Base-by-base conservation (phyloP, 176 grass and related monocot species). In the Phyllostachys edulis region DNA sequence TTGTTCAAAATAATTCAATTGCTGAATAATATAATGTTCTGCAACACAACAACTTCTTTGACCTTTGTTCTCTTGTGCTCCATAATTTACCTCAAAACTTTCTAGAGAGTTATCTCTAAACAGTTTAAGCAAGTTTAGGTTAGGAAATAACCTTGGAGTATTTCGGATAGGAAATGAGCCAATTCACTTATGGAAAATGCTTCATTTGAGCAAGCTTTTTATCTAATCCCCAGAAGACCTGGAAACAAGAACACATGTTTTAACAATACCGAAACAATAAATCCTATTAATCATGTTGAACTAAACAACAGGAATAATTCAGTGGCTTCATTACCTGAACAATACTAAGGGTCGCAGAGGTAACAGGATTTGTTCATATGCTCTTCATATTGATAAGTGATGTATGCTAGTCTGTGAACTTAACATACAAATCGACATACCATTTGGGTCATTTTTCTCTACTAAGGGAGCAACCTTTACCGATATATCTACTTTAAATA, bases 331-430 rank as follows among this genome's bases (percentile, higher is more conserved):
- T 71, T 85, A 94, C 94, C 91, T 94, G 94, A 49, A 97, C 94
- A 56, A 97, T 97, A 87, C 94, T 84, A 51, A 99, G 96, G 73
- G 96, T 99, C 13, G 96, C 96, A 20, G 89, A 96, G 52, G 96
- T 99, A 80, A 99, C 96, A 63, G 96, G 96, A 64, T 99, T 93
- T 67, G 93, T n/a, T n/a, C n/a, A n/a, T n/a, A n/a, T n/a, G n/a
- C n/a, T n/a, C n/a, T n/a, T n/a, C n/a, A n/a, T n/a, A n/a, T n/a
- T n/a, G n/a, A n/a, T n/a, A n/a, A n/a, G n/a, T n/a, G n/a, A n/a
- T n/a, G n/a, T n/a, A n/a, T n/a, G n/a, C n/a, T n/a, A n/a, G n/a
- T n/a, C n/a, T n/a, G n/a, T n/a, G n/a, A n/a, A n/a, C n/a, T n/a
- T n/a, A n/a, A n/a, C n/a, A n/a, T n/a, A n/a, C n/a, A n/a, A n/a